phyloP scores from a whole-genome alignment of 2,329 filamentous ascomycete species.

The Byssothecium circinans region DNA sequence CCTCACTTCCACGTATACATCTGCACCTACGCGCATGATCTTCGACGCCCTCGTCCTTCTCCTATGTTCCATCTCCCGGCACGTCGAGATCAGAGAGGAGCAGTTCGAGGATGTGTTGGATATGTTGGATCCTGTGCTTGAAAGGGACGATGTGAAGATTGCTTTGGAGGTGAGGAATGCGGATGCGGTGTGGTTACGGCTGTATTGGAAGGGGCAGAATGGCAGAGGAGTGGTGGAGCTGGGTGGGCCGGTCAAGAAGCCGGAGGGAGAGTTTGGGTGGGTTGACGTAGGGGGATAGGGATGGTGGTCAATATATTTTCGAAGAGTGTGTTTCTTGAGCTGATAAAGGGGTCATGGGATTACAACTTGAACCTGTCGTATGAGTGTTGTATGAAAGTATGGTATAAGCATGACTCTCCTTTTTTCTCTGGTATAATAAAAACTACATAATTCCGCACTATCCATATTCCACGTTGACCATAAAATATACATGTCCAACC shows the following conservation, averaged over 20 bases:
- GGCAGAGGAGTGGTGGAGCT: neutral
- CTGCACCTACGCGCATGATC: slow-evolving; percentile 60
- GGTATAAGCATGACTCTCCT: too few species aligned
- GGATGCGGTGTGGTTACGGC: slow-evolving; percentile 73
- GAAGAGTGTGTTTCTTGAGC: too few species aligned
- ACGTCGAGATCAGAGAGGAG: slow-evolving; percentile 67
- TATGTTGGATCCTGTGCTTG: slow-evolving; percentile 53
- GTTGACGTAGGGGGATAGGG: neutral
- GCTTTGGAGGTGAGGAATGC: slow-evolving; percentile 67
- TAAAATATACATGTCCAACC: too few species aligned
- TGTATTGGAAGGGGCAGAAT: slow-evolving; percentile 21
- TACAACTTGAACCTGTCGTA: too few species aligned
- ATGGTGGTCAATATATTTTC: too few species aligned
- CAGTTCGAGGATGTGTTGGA: slow-evolving; percentile 72
- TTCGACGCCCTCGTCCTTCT: slow-evolving; percentile 66
- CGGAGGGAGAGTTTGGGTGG: neutral
- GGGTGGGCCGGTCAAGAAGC: neutral
- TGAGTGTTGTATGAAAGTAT: too few species aligned
- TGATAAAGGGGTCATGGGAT: too few species aligned
- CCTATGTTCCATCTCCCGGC: slow-evolving; percentile 61
- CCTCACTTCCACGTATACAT: slow-evolving; percentile 56
- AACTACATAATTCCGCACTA: too few species aligned
- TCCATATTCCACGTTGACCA: too few species aligned
- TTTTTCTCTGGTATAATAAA: too few species aligned
- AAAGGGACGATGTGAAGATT: slow-evolving; percentile 52